phyloP scores from a whole-genome alignment of 1,139 yeast genomes.

The Kluyveromyces marxianus region DNA sequence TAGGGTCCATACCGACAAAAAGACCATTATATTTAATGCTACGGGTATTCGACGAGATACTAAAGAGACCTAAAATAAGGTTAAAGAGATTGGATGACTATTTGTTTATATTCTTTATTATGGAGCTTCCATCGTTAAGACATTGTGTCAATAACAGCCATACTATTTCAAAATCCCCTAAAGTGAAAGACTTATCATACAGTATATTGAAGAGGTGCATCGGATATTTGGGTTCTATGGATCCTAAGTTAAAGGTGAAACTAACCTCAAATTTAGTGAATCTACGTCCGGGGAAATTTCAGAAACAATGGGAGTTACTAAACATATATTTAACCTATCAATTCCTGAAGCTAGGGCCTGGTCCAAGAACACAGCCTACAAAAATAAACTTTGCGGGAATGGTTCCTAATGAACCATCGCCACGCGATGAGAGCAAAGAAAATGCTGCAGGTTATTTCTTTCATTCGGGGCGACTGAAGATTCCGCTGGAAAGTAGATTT shows the following conservation, averaged over 20 bases:
- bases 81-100: conserved; percentile 37
- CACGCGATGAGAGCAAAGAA: neutral
- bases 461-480: conserved; percentile 2
- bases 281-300: conserved; percentile 36
- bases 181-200: conserved; percentile 48
- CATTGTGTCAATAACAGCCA: conserved; percentile 36
- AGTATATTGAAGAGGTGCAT: conserved; percentile 60
- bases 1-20: conserved; percentile 48
- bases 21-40: conserved; percentile 51
- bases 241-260: conserved; percentile 39
- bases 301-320: conserved; percentile 43
- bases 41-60: conserved; percentile 40
- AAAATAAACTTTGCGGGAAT: neutral
- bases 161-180: conserved; percentile 28
- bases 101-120: conserved; percentile 39
- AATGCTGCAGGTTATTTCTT: neutral
- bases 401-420: neutral
- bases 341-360: conserved; percentile 31
- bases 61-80: conserved; percentile 37
- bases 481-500: conserved; percentile 37
- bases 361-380: neutral
- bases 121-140: conserved; percentile 54
- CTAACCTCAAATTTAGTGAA: conserved; percentile 54
- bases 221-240: conserved; percentile 49
- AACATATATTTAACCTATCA: conserved; percentile 64